Conservation (phyloP, 805 yeast genomes). For the Metschnikowia vanudenii region DNA sequence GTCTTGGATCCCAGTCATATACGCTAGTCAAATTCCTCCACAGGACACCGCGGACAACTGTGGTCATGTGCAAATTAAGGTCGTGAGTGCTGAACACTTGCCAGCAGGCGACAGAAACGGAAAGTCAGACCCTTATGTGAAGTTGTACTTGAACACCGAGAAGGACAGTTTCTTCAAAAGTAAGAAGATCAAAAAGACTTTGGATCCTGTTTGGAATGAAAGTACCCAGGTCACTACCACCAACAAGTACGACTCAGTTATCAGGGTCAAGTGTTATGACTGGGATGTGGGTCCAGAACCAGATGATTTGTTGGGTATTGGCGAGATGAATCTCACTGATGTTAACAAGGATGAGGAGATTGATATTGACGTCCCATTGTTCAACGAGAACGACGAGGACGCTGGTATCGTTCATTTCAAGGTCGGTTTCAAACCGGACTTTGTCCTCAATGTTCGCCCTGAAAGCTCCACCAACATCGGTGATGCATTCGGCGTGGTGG, state of each 20-base stretch:
- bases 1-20: constrained; percentile 75
- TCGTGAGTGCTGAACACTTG: constrained; percentile 63
- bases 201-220: constrained; percentile 91
- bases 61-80: constrained; percentile 65
- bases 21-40: constrained; percentile 58
- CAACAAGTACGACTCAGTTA: constrained; percentile 59
- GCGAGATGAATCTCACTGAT: constrained; percentile 52
- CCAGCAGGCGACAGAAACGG: constrained; percentile 90
- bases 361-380: constrained; percentile 47
- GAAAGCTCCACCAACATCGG: constrained; percentile 34
- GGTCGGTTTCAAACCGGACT: constrained; percentile 68
- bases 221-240: constrained; percentile 50
- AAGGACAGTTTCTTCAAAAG: constrained; percentile 65
- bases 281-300: constrained; percentile 93
- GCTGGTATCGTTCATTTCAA: constrained; percentile 66
- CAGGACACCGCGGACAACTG: constrained; percentile 72
- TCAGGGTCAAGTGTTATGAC: constrained; percentile 65
- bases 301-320: constrained; percentile 79
- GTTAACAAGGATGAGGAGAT: constrained; percentile 45
- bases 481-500: constrained; percentile 46
- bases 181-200: constrained; percentile 78
- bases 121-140: constrained; percentile 87
- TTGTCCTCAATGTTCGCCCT: constrained; percentile 49
- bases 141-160: constrained; percentile 63
- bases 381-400: constrained; percentile 43